These are phyloP conservation scores for Pichia nanzhaoensis DNA, from an alignment of 805 yeast species.

Conservation along the genomic window DNA sequence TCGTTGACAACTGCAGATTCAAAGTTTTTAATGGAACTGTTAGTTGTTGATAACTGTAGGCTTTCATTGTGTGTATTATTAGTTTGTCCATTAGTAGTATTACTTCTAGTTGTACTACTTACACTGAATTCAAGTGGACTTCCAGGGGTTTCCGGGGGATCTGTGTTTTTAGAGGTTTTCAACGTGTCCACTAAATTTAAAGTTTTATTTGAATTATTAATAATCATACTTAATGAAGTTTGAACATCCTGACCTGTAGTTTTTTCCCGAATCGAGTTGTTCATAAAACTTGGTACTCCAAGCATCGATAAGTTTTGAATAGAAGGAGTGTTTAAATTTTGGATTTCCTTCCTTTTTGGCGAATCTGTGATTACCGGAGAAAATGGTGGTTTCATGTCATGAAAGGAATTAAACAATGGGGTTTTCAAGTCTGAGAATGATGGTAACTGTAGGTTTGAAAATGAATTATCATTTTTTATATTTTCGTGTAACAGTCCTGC, in stretches of 20 bases:
- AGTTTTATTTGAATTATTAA: neutral
- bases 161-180: neutral
- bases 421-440: constrained; percentile 14
- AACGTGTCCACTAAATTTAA: neutral
- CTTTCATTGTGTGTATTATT: neutral
- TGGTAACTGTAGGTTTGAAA: constrained; percentile 9
- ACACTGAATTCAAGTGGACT: constrained; percentile 15
- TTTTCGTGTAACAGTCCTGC: neutral
- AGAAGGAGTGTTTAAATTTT: neutral
- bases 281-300: constrained; percentile 3
- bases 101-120: constrained; percentile 4
- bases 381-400: constrained; percentile 3
- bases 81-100: constrained; percentile 1
- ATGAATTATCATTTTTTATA: constrained; percentile 5
- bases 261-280: constrained; percentile 6
- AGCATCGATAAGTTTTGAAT: neutral
- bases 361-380: constrained; percentile 6
- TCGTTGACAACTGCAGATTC: constrained; percentile 34
- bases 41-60: constrained; percentile 12
- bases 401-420: neutral
- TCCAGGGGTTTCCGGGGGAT: constrained; percentile 9
- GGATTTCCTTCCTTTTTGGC: neutral
- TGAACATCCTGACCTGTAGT: neutral
- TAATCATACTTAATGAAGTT: neutral
- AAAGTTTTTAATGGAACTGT: constrained; percentile 21